Evolutionary conservation across 805 yeast species (phyloP), one percentile per base, ranked within the genome.

Genomic region (Metschnikowia vanudenii): DNA sequence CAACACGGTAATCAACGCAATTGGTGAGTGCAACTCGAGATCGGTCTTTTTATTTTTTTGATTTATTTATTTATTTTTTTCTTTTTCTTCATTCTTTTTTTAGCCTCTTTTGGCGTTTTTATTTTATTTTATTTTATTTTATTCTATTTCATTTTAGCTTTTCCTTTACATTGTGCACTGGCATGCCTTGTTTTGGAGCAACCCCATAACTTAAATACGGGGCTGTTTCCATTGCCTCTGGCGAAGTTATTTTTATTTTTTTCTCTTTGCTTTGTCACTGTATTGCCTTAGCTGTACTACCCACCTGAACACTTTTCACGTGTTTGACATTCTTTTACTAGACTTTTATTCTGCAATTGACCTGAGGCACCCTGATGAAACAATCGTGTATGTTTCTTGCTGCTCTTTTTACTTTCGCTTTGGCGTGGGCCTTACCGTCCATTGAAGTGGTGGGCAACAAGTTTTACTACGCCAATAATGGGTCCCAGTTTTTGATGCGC

Each of bases 381-480:
- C 49, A 46, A 43, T 47, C 42, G 14, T 39, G 29, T 30, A 34
- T 35, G 17, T 39, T 51, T 20, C 45, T 51, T 36, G 43, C 52
- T 47, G 54, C 52, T 3, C 38, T 41, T 16, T 32, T 45, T 13
- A 39, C 52, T 39, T 39, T 51, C 35, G 44, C 49, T 16, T 28
- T 53, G 13, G 52, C 49, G 29, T 26, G 39, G 45, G 53, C 57
- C 34, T 43, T 54, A 47, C 76, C 75, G 4, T 60, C 61, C 29
- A 58, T 86, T 55, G 88, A 84, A 59, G 76, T 85, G 53, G 79
- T 78, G 47, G 92, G 92, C 52, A 85, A 84, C 78, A 85, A 85
- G 66, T 85, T 86, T 61, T 86, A 78, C 75, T 86, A 70, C 69
- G 72, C 86, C 49, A 83, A 82, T 68, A 85, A 85, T 60, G 92